Evolutionary conservation across 1,284 basidiomycete genomes (phyloP), one percentile per base, ranked within the genome.

Genomic region (Violaceomyces palustris): DNA sequence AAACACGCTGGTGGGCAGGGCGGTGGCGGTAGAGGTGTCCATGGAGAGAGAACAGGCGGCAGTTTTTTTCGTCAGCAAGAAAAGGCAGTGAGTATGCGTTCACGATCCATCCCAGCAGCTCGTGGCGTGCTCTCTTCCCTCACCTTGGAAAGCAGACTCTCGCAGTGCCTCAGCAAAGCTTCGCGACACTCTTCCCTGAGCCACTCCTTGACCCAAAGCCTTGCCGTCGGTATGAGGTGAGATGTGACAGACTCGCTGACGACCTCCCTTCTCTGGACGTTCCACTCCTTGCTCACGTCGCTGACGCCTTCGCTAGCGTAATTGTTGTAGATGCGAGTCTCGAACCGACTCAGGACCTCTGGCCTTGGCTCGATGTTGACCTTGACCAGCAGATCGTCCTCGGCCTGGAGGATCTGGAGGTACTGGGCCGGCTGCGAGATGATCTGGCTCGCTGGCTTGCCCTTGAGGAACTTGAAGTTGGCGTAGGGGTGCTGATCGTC

Each of bases 381-480:
- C 1, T 79, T 87, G 65, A 98, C 82, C 28, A 97, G 79, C 37
- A 86, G 83, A 50, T 96, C 88, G 11, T 83, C 77, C 74, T 99
- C 94, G 1, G 94, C 94, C 34, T 83, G 81, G 8, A 98, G 81
- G 58, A 98, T 94, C 61, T 90, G 84, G 24, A 98, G 78, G 76
- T 93, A 94, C 67, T 93, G 89, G 7, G 86, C 56, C 15, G 64
- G 55, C 18, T 62, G 50, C 24, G 49, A 49, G 9, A 67, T 45
- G 79, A 96, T 84, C 6, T 82, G 79, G n/a, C 74, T 73, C 24
- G 89, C 80, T 9, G 83, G 85, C 73, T 97, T 98, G 61, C 85
- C 80, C 30, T 81, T 77, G 29, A 98, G 79, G 76, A 96, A 98
- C 78, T 98, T 98, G 82, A 98, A 98, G 62, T 84, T 92, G 70